Evolutionary conservation across 108 stramenopile species (phyloP), one percentile per base, ranked within the genome.

Genomic region (Bacterosira constricta): DNA sequence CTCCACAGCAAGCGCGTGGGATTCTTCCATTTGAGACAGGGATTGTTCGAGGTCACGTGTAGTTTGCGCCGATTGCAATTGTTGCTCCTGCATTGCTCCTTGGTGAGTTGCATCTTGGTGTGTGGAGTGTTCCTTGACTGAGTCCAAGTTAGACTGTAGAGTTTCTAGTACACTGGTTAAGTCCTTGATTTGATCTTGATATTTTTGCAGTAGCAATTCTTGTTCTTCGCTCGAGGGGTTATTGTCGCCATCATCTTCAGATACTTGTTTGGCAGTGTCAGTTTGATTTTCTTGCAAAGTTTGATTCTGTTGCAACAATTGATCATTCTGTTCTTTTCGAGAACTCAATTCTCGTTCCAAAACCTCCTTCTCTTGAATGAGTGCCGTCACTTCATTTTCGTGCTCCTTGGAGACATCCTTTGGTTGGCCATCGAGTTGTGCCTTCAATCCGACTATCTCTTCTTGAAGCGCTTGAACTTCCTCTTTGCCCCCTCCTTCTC

Each of bases 361-460:
- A 6, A 11, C n/a, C 18, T 71, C 71, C 38, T 71, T 71, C 51
- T 71, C 71, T 62, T 54, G 59, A 20, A 71, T 38, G 0, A 71
- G 41, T n/a, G 71, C 21, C 8, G 35, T 58, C 21, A 66, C 29
- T 29, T 38, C 37, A 13, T 23, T n/a, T 27, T 44, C 44, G 4
- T 57, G 38, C 8, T 61, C 66, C 26, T 50, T 44, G 21, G 18
- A 3, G 0, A 30, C 26, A 25, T 2, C 21, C 12, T 11, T 32
- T 10, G 30, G 10, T 52, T 45, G 7, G n/a, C 45, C 18, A 21
- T 61, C 23, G 18, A 41, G 69, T 32, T 64, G 55, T n/a, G 20
- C 15, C 32, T 69, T 68, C 13, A 77, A 51, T 13, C 30, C 13
- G 25, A 32, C 63, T 46, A 77, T 41, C 35, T 70, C 55, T 3